Base-by-base conservation (phyloP, 1,139 yeast species). In the Candida sanyaensis region DNA sequence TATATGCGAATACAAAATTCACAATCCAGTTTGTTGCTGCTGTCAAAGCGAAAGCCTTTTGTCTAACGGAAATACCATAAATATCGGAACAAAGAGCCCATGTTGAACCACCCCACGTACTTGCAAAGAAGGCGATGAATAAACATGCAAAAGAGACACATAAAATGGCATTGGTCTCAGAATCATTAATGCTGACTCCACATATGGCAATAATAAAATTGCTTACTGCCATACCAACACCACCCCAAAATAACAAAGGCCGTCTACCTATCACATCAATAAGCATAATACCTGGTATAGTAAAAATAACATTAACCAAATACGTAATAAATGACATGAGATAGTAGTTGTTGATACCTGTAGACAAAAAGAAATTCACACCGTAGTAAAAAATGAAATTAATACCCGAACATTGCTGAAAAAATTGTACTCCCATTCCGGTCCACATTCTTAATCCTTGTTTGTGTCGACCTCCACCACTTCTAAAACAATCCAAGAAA, bases 11-110 rank as follows among this genome's bases (percentile, higher is more conserved):
- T 23, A 80, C 81, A 67, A 86, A 87, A 70, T 86, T 87, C 61
- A 83, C 86, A 54, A 86, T 66, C 95, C 95, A 87, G 69, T 87
- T 87, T 43, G 89, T 77, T n/a, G 92, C 86, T 24, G 88, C 83
- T 43, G 88, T 81, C 46, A 86, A 64, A 23, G 92, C 83, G 53
- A 86, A 85, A 10, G 91, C 87, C 65, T 84, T 84, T 59, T 87
- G 89, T 69, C 96, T 77, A 51, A 85, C 80, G 50, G 84, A 78
- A 54, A 87, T 75, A 48, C 90, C 85, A 73, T 78, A 87, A 50
- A 85, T 76, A 66, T 88, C 96, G 45, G 89, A 87, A 54, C 85
- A 76, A 51, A 86, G 73, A 44, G 88, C 91, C 93, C 93, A 87
- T 37, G 83, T 81, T 49, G 83, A 75, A 40, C 92, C 92, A 61